Percentiles rank a stretch among this genome's conserved stretches.
Conservation (phyloP, 179 eudicot genomes). For the Silene coronaria region DNA sequence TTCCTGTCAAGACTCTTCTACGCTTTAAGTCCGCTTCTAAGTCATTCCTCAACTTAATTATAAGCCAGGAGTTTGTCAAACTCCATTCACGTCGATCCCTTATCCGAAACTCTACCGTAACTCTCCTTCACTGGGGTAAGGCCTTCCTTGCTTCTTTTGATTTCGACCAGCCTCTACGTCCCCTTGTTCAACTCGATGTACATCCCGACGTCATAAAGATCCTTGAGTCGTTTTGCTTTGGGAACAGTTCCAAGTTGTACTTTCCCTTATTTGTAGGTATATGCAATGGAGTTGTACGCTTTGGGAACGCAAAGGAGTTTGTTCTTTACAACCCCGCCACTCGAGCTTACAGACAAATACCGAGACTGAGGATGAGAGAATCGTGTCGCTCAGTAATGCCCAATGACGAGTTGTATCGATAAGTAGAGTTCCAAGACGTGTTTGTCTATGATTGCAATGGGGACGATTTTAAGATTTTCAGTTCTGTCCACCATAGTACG, state of each 20-base stretch:
- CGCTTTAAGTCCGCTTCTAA: not conserved
- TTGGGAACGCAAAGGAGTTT: not conserved
- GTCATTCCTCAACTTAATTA: not conserved
- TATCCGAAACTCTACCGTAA: not conserved
- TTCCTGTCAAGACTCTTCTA: not conserved
- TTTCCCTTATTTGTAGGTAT: too few relatives aligned
- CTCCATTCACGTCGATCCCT: not conserved
- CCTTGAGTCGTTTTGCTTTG: not conserved
- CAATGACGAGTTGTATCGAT: too few relatives aligned
- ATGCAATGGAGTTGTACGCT: not conserved
- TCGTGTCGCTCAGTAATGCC: too few relatives aligned
- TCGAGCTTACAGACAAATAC: not conserved
- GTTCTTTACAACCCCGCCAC: slow-evolving; percentile 6
- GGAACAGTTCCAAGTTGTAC: not conserved
- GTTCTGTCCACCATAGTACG: not conserved
- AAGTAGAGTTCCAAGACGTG: not conserved
- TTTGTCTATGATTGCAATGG: not conserved
- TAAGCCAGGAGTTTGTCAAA: not conserved
- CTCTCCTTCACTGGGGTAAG: not conserved
- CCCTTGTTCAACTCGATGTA: not conserved
- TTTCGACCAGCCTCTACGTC: not conserved
- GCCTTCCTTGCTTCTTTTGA: not conserved
- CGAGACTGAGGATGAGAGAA: not conserved
- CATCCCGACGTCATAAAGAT: not conserved
- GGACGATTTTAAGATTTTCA: slow-evolving; percentile 9